Evolutionary conservation across 192 early-diverging fungal species (phyloP).

Genomic region (Backusella psychrophila): DNA sequence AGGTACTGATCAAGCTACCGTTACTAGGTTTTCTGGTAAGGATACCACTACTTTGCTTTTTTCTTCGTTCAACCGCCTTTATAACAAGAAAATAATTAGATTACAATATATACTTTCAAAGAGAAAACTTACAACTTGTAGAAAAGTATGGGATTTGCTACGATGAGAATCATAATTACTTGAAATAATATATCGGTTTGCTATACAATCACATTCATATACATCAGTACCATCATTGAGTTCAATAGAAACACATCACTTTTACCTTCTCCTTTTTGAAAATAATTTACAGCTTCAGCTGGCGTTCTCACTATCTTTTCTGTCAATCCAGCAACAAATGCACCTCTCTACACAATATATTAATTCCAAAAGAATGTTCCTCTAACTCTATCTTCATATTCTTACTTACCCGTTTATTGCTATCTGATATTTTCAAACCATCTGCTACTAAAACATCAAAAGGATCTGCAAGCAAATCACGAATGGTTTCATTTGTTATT

Average conservation of each 20-base stretch:
- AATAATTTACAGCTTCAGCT: constrained; percentile 2
- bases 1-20: neutral
- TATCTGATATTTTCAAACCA: constrained; percentile 10
- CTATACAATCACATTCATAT: neutral
- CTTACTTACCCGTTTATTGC: constrained; percentile 7
- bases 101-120: neutral
- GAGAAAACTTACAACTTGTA: constrained; percentile 4
- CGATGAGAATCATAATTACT: constrained; percentile 6
- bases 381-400: neutral
- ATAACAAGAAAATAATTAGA: neutral
- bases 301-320: neutral
- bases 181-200: constrained; percentile 8
- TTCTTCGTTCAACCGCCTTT: neutral
- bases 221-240: neutral
- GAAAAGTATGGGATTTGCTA: constrained; percentile 6
- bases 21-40: neutral
- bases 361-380: neutral
- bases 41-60: neutral
- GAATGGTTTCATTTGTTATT: constrained; percentile 6
- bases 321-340: neutral
- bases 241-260: neutral
- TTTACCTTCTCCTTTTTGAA: constrained; percentile 17
- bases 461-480: constrained; percentile 8
- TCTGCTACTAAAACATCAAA: neutral
- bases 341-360: neutral